Percentiles rank a stretch among this genome's conserved stretches.
phyloP scores from a whole-genome alignment of 2,329 filamentous ascomycete genomes.

The Paecilomyces dactylethromorphus region DNA sequence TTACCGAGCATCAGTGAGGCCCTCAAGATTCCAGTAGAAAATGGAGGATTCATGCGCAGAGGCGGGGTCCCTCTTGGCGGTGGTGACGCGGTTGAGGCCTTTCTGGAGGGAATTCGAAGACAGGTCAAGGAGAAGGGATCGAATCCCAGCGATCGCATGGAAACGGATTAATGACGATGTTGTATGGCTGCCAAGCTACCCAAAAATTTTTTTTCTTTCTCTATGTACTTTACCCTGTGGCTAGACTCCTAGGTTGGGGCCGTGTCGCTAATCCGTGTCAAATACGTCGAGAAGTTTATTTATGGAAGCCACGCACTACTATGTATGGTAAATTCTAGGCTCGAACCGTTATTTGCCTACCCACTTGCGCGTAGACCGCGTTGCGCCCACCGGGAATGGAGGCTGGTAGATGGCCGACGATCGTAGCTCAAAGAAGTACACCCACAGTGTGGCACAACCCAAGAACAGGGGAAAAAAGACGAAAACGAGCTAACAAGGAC shows the following conservation, averaged over 20 bases:
- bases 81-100: slow-evolving; percentile 81
- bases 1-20: slow-evolving; percentile 85
- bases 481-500: background rate
- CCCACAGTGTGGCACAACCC: background rate
- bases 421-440: background rate
- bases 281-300: background rate
- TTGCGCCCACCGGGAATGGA: background rate
- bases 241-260: background rate
- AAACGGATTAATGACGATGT: slow-evolving; percentile 30
- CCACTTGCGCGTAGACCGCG: background rate
- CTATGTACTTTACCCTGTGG: background rate
- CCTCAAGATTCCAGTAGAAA: slow-evolving; percentile 69
- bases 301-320: background rate
- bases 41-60: slow-evolving; percentile 73
- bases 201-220: too few relatives aligned
- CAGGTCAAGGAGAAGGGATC: slow-evolving; percentile 55
- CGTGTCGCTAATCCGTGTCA: background rate
- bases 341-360: background rate
- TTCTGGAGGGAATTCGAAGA: slow-evolving; percentile 81
- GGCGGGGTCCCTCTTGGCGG: slow-evolving; percentile 80
- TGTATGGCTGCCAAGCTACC: background rate
- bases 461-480: background rate
- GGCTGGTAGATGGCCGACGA: background rate
- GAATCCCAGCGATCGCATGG: slow-evolving; percentile 33
- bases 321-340: background rate